Base-by-base conservation (phyloP, 768 basidiomycete species). In the Leccinum variicolor region DNA sequence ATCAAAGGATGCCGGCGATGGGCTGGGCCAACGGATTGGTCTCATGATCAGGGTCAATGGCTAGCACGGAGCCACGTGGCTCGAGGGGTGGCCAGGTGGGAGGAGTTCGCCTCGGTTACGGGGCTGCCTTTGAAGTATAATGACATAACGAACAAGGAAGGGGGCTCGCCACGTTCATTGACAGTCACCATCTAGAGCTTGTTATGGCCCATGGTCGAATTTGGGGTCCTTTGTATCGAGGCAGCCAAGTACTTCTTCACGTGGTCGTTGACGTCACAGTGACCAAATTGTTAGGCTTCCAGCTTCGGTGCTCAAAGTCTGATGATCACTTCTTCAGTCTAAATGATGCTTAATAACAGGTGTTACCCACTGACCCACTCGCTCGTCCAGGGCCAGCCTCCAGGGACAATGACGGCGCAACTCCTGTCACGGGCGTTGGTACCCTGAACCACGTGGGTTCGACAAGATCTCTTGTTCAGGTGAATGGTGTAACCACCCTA, bases 21-120 rank as follows among this genome's bases (percentile, higher is more conserved):
- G 81, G 80, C 55, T 82, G 80, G 55, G 77, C 77, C 29, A 84
- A 69, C 55, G 79, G 80, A 52, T 73, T 17, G 67, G 64, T 57
- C 31, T 46, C 54, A 58, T 57, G n/a, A 53, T 61, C 13, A n/a
- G 29, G 31, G 34, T 55, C 52, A 23, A 51, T 31, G 34, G 34
- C 23, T 14, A 31, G 23, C 8, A 39, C 36, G 19, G 31, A 19
- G 36, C 55, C 19, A 14, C 45, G 45, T 23, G 13, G 45, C 23
- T 21, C 5, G 47, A 15, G 3, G 29, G 36, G 41, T 39, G 10
- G 19, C 34, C 54, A 17, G 57, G 47, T 7, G 63, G 58, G 19
- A 62, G 50, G 52, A 79, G 72, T 52, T 78, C 66, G 41, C 80
- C 66, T 43, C 41, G 6, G 69, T 72, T 3, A 80, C 79, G 0